Evolutionary conservation across 257 asterid species (phyloP).

Genomic region (Lavandula angustifolia): DNA sequence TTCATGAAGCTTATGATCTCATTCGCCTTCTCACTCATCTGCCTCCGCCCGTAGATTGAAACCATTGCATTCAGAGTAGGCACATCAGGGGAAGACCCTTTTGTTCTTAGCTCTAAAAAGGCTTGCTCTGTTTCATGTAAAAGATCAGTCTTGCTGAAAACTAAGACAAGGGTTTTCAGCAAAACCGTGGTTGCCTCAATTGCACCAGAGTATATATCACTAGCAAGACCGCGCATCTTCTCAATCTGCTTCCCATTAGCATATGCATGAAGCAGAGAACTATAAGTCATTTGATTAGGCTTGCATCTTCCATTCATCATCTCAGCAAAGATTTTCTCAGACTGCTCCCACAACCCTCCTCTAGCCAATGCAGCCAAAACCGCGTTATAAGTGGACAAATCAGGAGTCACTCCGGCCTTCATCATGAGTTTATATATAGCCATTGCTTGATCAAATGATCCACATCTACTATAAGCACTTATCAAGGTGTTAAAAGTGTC

Average conservation of each 20-base stretch:
- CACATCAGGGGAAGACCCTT: constrained; percentile 62
- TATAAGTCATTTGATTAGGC: constrained; percentile 75
- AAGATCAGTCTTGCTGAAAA: constrained; percentile 72
- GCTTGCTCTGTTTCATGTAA: constrained; percentile 78
- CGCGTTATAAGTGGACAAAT: constrained; percentile 84
- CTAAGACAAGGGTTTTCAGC: constrained; percentile 83
- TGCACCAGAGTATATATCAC: constrained; percentile 57
- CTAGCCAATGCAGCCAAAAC: constrained; percentile 87
- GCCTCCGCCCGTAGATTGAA: constrained; percentile 84
- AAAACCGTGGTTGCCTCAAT: constrained; percentile 58
- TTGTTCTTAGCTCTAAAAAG: constrained; percentile 58
- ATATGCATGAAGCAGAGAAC: constrained; percentile 92
- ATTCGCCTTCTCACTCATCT: constrained; percentile 59
- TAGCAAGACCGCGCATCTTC: constrained; percentile 59
- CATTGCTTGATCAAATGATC: constrained; percentile 84
- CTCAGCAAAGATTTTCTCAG: constrained; percentile 80
- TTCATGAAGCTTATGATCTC: constrained; percentile 66
- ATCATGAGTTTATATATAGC: constrained; percentile 72
- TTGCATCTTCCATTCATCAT: constrained; percentile 70
- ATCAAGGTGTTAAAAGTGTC: constrained; percentile 92
- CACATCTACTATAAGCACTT: constrained; percentile 90
- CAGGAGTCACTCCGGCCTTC: constrained; percentile 81
- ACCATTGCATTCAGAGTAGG: constrained; percentile 80
- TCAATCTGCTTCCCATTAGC: constrained; percentile 81
- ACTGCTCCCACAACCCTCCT: constrained; percentile 91